A percentile compares a stretch with the other conserved stretches of the same genome.
phyloP scores from a whole-genome alignment of 2,329 filamentous ascomycete genomes.

The Didymella glomerata region DNA sequence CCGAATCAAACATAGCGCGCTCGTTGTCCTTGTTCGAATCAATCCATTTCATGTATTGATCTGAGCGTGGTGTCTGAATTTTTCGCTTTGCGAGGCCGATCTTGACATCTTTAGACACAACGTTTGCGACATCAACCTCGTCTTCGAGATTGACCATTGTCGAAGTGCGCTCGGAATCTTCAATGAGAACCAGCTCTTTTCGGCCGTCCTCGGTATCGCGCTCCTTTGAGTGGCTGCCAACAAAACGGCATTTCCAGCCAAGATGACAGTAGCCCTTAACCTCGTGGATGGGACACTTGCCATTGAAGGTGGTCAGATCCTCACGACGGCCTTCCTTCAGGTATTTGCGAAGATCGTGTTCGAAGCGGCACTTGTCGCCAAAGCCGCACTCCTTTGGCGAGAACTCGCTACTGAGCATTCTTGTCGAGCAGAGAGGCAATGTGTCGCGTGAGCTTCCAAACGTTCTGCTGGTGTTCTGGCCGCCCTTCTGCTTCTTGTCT shows the following conservation, averaged over 20 bases:
- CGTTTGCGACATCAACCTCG: slow-evolving; percentile 75
- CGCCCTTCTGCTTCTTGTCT: slow-evolving; percentile 69
- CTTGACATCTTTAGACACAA: slow-evolving; percentile 74
- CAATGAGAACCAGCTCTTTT: slow-evolving; percentile 79
- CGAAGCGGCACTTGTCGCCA: slow-evolving; percentile 80
- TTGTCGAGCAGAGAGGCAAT: slow-evolving; percentile 78
- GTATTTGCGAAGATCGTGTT: slow-evolving; percentile 87
- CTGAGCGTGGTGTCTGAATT: slow-evolving; percentile 74
- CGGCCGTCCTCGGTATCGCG: slow-evolving; percentile 78
- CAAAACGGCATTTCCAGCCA: slow-evolving; percentile 96
- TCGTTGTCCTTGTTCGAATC: slow-evolving; percentile 66
- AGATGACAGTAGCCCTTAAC: slow-evolving; percentile 77
- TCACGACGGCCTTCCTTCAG: slow-evolving; percentile 80
- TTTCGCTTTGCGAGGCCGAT: slow-evolving; percentile 77
- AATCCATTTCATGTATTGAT: slow-evolving; percentile 80
- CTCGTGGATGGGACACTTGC: slow-evolving; percentile 83
- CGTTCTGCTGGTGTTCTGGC: slow-evolving; percentile 83
- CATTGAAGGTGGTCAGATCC: slow-evolving; percentile 78
- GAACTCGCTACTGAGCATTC: slow-evolving; percentile 78
- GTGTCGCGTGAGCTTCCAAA: slow-evolving; percentile 84
- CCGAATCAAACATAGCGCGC: slow-evolving; percentile 45
- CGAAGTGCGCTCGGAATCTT: slow-evolving; percentile 60
- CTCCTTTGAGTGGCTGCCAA: slow-evolving; percentile 85
- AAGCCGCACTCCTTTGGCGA: slow-evolving; percentile 78
- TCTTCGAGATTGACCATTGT: slow-evolving; percentile 55